These are phyloP conservation scores for Aschersonia sp. DNA, from an alignment of 2,329 filamentous ascomycete genomes.

Conservation along the genomic window DNA sequence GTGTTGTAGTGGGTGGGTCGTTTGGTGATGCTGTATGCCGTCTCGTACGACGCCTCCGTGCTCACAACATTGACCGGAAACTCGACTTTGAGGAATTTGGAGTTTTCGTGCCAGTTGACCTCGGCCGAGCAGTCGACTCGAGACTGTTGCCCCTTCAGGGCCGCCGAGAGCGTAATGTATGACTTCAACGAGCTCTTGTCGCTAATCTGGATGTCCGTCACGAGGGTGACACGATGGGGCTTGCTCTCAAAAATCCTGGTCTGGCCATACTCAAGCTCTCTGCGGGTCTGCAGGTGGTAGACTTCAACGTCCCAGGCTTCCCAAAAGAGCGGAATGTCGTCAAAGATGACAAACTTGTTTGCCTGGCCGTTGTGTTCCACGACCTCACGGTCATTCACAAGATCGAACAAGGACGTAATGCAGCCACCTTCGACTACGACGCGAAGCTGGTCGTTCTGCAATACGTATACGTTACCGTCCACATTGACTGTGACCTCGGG, in stretches of 20 bases:
- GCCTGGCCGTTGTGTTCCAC: slow-evolving; percentile 61
- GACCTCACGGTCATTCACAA: slow-evolving; percentile 57
- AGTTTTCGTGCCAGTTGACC: slow-evolving; percentile 93
- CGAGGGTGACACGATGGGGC: slow-evolving; percentile 63
- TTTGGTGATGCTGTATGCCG: slow-evolving; percentile 77
- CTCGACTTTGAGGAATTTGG: slow-evolving; percentile 97
- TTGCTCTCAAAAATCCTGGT: slow-evolving; percentile 59
- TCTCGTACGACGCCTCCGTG: slow-evolving; percentile 89
- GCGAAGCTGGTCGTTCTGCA: slow-evolving; percentile 64
- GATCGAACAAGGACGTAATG: slow-evolving; percentile 76
- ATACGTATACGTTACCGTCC: slow-evolving; percentile 48
- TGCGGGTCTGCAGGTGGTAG: slow-evolving; percentile 77
- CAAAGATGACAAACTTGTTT: slow-evolving; percentile 87
- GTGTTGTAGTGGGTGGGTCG: slow-evolving; percentile 98
- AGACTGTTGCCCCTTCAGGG: slow-evolving; percentile 41
- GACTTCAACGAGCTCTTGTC: slow-evolving; percentile 76
- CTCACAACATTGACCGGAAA: slow-evolving; percentile 88
- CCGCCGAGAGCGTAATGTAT: slow-evolving; percentile 64
- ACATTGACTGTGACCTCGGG: slow-evolving; percentile 38
- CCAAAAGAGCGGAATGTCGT: slow-evolving; percentile 96
- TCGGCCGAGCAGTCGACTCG: slow-evolving; percentile 68
- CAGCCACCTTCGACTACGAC: slow-evolving; percentile 60
- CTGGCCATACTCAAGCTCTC: slow-evolving; percentile 54
- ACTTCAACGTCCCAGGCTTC: slow-evolving; percentile 98
- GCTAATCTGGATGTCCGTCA: slow-evolving; percentile 77